Evolutionary conservation across 305 asterid genomes (phyloP), one percentile per base, ranked within the genome.

Genomic region (Solanum hybrid): DNA sequence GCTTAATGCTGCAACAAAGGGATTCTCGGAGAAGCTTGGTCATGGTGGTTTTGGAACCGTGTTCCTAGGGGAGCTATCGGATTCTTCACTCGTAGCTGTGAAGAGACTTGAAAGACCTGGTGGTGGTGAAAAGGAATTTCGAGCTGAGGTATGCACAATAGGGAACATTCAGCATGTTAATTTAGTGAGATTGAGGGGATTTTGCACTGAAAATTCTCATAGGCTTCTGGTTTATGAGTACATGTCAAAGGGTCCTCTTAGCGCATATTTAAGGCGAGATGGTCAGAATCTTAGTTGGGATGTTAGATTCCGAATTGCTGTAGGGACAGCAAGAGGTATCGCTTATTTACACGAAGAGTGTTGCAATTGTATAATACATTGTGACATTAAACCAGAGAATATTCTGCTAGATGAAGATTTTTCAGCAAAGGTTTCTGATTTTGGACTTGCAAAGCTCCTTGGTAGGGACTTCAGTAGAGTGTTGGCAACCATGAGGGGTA

Each of bases 21-120:
- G 98, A 22, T 96, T 95, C 89, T 94, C 97, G 0, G 95, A 93
- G 82, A 95, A 95, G 92, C 97, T 96, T 20, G 98, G 98, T 3
- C 97, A 94, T 87, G 98, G 98, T 74, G 98, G 98, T 22, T 96
- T 94, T 82, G 98, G 98, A n/a, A 94, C 95, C 0, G 98, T 96
- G 39, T 96, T 95, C 86, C 95, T 86, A 33, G 98, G 98, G 14
- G 92, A 40, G 82, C 84, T 95, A 39, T 89, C 93, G 2, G 96
- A 96, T 91, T 93, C 97, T 64, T 90, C 96, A 0, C 71, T 89
- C 3, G 95, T 96, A 76, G 98, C 98, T 64, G 98, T 95, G 90
- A 96, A 96, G 89, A 92, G 98, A 31, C 97, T 95, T 12, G 98
- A 95, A 89, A 91, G 96, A 90, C 95, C 97, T 6, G 96, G 97